phyloP scores from a whole-genome alignment of 192 early-diverging fungal species.

The Geranomyces michiganensis region DNA sequence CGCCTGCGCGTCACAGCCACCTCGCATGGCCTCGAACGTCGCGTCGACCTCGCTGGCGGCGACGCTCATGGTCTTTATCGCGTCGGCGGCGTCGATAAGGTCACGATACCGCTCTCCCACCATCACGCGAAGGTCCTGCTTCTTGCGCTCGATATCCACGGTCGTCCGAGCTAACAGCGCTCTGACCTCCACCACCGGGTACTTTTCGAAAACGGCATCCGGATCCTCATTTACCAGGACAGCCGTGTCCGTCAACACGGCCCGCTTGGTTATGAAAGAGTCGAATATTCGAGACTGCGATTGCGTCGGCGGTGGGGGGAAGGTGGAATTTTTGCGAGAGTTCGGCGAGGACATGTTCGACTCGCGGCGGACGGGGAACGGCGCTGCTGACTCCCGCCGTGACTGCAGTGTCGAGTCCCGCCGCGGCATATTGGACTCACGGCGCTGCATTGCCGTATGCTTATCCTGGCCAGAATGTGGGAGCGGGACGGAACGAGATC shows the following conservation, averaged over 20 bases:
- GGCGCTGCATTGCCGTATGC: background rate
- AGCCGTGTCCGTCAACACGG: background rate
- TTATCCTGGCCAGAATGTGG: too few species aligned
- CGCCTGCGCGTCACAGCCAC: constrained; percentile 57
- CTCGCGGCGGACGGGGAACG: background rate
- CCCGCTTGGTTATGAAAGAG: background rate
- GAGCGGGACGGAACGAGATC: too few species aligned
- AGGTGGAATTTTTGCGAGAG: constrained; percentile 6
- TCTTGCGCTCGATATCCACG: constrained; percentile 76
- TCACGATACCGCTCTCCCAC: constrained; percentile 89
- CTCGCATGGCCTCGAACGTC: constrained; percentile 61
- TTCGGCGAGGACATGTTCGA: background rate
- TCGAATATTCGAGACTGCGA: constrained; percentile 7
- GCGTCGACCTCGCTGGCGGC: constrained; percentile 55
- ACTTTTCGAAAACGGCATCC: constrained; percentile 49
- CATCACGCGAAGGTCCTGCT: constrained; percentile 80
- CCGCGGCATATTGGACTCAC: background rate
- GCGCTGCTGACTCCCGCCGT: background rate
- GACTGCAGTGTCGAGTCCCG: too few species aligned
- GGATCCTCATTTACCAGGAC: constrained; percentile 36
- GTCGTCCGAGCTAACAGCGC: constrained; percentile 42
- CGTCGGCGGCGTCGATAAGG: constrained; percentile 80
- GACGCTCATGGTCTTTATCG: constrained; percentile 72
- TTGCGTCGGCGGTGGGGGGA: background rate
- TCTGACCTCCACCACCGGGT: constrained; percentile 47